phyloP scores from a whole-genome alignment of 2,329 filamentous ascomycete genomes.

The Claviceps fusiformis region DNA sequence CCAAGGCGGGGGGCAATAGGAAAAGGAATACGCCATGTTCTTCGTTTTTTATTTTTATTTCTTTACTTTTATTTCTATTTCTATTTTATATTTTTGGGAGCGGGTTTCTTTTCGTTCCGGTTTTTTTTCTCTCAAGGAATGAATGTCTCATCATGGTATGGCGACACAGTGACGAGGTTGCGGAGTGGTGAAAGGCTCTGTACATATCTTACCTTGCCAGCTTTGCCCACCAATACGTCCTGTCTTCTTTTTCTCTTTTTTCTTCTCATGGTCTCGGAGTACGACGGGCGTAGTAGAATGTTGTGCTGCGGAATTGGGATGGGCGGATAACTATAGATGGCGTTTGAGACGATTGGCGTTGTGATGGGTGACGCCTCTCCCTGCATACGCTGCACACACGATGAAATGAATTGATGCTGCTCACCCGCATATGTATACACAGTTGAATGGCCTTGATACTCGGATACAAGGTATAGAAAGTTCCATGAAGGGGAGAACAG shows the following conservation, averaged over 20 bases:
- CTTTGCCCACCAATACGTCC: background rate
- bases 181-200: background rate
- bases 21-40: background rate
- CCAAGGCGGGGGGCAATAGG: slow-evolving; percentile 4
- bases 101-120: background rate
- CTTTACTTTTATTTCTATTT: too few relatives aligned
- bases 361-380: background rate
- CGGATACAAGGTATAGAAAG: too few relatives aligned
- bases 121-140: background rate
- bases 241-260: background rate
- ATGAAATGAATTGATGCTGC: background rate
- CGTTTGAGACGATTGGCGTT: background rate
- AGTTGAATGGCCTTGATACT: background rate
- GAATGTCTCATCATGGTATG: background rate
- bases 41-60: too few relatives aligned
- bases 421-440: background rate
- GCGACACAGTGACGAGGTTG: background rate
- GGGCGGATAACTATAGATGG: background rate
- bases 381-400: background rate
- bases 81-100: background rate
- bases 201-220: background rate
- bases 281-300: background rate
- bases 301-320: background rate
- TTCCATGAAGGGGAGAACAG: too few relatives aligned
- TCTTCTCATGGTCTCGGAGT: background rate